Base-by-base conservation (phyloP, 73 alveolate genomes). In the Blepharisma japonicum region DNA sequence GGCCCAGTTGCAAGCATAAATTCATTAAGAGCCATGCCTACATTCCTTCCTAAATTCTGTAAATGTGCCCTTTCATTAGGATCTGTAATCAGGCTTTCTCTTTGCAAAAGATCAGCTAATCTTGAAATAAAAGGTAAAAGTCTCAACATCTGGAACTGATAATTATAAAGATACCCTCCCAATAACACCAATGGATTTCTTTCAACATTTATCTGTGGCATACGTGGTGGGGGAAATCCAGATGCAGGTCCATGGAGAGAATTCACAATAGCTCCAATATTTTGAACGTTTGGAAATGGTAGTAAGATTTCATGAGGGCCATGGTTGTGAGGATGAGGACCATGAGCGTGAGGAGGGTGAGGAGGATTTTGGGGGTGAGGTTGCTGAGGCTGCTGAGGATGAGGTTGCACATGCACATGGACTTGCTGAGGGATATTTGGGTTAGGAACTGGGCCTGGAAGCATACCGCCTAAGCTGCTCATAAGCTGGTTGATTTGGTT, bases 191-290 rank as follows among this genome's bases (percentile, higher is more conserved):
- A 38, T 7, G 66, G 80, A 80, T 70, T 70, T 45, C 80, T 70
- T 39, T 25, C 32, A 39, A 47, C 21, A 38, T 72, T 72, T 45
- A 70, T 9, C 45, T 38, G 42, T 18, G 80, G 80, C 68, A 70
- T 39, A 14, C 68, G 80, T 14, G 80, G 80, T 39, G 80, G 66
- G 11, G 80, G 80, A 45, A 70, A 70, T 14, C 68, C 46, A 0
- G 80, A 48, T 70, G 47, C 71, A 38, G 77, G 77, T 39, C 80
- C 80, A 45, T 70, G 66, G 5, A 70, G 66, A 2, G 11, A 11
- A 45, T 70, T 70, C 20, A 70, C 66, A 38, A 70, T 47, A 45
- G 14, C 46, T 45, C 80, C 80, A 11, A 70, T 70, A n/a, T 47
- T 70, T 9, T 11, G 39, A n/a, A 70, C 66, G 2, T 45, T 14